Evolutionary conservation across 2,329 filamentous ascomycete genomes (phyloP).

Genomic region (Pseudogymnoascus sp.): DNA sequence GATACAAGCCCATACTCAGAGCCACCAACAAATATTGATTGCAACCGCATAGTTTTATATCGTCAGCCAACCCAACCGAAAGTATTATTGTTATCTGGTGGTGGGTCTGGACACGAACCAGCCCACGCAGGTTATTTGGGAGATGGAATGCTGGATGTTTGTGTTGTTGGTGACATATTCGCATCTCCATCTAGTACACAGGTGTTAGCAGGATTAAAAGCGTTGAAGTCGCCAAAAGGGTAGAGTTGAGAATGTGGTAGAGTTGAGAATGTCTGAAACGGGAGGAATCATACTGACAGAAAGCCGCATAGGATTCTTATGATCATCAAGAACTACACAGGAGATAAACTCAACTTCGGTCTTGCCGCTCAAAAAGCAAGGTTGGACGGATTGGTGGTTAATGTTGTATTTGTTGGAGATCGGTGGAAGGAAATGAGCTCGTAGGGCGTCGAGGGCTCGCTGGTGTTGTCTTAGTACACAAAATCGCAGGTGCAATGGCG

Average conservation of each 20-base stretch:
- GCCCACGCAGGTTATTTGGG: constrained; percentile 33
- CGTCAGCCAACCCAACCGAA: not conserved
- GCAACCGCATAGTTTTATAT: not conserved
- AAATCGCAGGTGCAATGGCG: constrained; percentile 15
- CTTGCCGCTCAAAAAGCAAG: constrained; percentile 33
- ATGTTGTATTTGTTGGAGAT: constrained; percentile 31
- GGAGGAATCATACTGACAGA: not conserved
- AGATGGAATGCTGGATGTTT: constrained; percentile 28
- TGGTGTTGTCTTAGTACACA: constrained; percentile 21
- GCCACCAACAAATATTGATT: not conserved
- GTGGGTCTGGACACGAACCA: constrained; percentile 30
- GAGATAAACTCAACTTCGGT: constrained; percentile 36
- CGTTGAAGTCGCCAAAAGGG: constrained; percentile 24
- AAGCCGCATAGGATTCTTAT: constrained; percentile 24
- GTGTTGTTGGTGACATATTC: constrained; percentile 31
- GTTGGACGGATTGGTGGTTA: constrained; percentile 30
- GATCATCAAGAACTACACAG: constrained; percentile 33
- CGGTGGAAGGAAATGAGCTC: constrained; percentile 31
- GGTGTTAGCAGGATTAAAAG: constrained; percentile 31
- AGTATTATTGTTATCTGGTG: constrained; percentile 16
- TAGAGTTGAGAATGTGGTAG: constrained; percentile 22
- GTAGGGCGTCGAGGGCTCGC: constrained; percentile 32
- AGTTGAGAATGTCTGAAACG: not conserved
- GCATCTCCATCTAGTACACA: constrained; percentile 30
- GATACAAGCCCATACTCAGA: not conserved